Percentiles rank a stretch among this genome's conserved stretches.
phyloP scores from a whole-genome alignment of 805 yeast genomes.

The Pichia occidentalis region DNA sequence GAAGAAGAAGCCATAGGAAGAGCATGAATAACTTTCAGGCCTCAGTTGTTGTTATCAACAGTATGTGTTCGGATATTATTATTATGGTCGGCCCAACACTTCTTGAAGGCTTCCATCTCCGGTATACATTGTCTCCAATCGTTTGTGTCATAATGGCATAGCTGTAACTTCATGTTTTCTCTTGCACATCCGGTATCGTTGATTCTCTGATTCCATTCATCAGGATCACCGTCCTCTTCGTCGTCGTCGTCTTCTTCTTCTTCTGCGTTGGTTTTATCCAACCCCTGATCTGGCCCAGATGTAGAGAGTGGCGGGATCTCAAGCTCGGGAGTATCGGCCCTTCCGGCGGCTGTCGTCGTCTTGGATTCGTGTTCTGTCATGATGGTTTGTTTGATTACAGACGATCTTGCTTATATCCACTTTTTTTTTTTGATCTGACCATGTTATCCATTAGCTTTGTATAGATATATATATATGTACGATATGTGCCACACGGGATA shows the following conservation, averaged over 20 bases:
- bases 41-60: slow-evolving; percentile 28
- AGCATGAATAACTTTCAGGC: too few species aligned
- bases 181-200: slow-evolving; percentile 69
- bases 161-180: slow-evolving; percentile 61
- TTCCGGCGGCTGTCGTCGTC: too few species aligned
- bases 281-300: neutral
- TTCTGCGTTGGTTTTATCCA: neutral
- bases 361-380: too few species aligned
- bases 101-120: slow-evolving; percentile 44
- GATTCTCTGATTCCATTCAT: slow-evolving; percentile 73
- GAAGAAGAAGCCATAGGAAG: too few species aligned
- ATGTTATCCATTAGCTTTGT: too few species aligned
- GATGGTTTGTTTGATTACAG: too few species aligned
- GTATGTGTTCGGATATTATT: slow-evolving; percentile 36
- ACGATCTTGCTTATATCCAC: too few species aligned
- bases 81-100: slow-evolving; percentile 36
- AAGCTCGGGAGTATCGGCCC: too few species aligned
- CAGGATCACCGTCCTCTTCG: slow-evolving; percentile 55
- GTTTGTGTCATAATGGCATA: slow-evolving; percentile 75
- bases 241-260: slow-evolving; percentile 1
- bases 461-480: too few species aligned
- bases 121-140: slow-evolving; percentile 73
- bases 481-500: too few species aligned
- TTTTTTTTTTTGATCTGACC: too few species aligned
- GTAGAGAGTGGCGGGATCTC: too few species aligned